Conservation (phyloP, 495 filamentous ascomycete species). For the Hypoxylon cercidicola region DNA sequence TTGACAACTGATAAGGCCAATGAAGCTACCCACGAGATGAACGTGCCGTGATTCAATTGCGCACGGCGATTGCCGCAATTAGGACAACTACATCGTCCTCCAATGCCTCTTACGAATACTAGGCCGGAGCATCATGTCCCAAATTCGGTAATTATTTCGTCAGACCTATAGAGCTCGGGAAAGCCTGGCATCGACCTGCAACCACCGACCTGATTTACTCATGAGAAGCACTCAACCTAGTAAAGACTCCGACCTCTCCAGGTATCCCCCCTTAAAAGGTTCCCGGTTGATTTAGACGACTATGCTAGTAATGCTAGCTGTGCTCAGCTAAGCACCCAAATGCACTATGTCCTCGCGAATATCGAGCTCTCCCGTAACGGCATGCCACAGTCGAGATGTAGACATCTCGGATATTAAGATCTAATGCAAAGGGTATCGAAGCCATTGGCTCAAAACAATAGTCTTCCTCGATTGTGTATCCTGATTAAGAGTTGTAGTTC, state of each 20-base stretch:
- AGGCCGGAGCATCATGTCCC: constrained; percentile 1
- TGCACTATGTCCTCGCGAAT: too few species aligned
- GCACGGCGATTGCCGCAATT: not conserved
- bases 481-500: constrained; percentile 24
- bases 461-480: not conserved
- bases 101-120: not conserved
- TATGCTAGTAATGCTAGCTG: too few species aligned
- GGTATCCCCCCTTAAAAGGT: too few species aligned
- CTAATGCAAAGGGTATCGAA: constrained; percentile 12
- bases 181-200: constrained; percentile 5
- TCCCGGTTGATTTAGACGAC: too few species aligned
- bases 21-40: constrained; percentile 22
- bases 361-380: not conserved
- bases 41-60: constrained; percentile 23
- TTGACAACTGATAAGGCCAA: constrained; percentile 31
- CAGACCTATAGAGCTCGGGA: constrained; percentile 1
- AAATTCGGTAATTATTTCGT: constrained; percentile 2
- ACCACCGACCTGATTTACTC: not conserved
- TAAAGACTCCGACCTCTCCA: too few species aligned
- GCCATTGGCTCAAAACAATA: not conserved
- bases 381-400: not conserved
- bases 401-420: too few species aligned
- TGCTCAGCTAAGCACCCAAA: too few species aligned
- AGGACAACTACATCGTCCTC: not conserved
- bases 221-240: not conserved